Percentiles rank a stretch among this genome's conserved stretches.
These are phyloP conservation scores for Zymoseptoria crescenta DNA, from an alignment of 2,329 filamentous ascomycete species.

Conservation along the genomic window DNA sequence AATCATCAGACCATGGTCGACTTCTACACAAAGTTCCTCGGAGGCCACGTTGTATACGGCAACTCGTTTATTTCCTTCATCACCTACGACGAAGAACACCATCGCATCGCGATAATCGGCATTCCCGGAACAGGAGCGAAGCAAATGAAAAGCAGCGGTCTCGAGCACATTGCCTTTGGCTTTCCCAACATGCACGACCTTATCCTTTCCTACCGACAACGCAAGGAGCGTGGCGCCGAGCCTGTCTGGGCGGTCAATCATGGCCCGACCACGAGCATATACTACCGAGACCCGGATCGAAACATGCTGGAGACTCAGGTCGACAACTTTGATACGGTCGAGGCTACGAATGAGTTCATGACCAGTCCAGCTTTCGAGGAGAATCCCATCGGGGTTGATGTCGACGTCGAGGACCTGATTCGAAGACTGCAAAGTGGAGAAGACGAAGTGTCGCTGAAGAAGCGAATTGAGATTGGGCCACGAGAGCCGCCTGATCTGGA, in stretches of 20 bases:
- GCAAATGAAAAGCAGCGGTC: slow-evolving; percentile 8
- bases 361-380: slow-evolving; percentile 1
- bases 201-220: slow-evolving; percentile 13
- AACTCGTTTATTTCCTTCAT: slow-evolving; percentile 16
- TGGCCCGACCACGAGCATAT: slow-evolving; percentile 15
- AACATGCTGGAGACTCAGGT: slow-evolving; percentile 14
- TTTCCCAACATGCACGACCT: slow-evolving; percentile 12
- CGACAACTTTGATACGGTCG: slow-evolving; percentile 15
- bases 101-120: slow-evolving; percentile 18
- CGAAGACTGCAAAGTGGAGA: slow-evolving; percentile 1
- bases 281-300: slow-evolving; percentile 21
- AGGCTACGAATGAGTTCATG: slow-evolving; percentile 38
- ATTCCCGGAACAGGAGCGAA: slow-evolving; percentile 9
- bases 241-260: slow-evolving; percentile 20
- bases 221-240: slow-evolving; percentile 13
- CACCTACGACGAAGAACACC: slow-evolving; percentile 22
- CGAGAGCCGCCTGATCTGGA: not conserved
- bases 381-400: slow-evolving; percentile 4
- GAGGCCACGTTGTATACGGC: slow-evolving; percentile 10
- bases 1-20: slow-evolving; percentile 15
- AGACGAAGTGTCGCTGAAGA: not conserved
- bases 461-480: not conserved
- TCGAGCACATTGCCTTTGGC: slow-evolving; percentile 22
- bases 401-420: slow-evolving; percentile 1
- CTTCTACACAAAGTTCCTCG: slow-evolving; percentile 22